Conservation (phyloP, 2,329 filamentous ascomycete genomes). For the Cladosporium halotolerans region DNA sequence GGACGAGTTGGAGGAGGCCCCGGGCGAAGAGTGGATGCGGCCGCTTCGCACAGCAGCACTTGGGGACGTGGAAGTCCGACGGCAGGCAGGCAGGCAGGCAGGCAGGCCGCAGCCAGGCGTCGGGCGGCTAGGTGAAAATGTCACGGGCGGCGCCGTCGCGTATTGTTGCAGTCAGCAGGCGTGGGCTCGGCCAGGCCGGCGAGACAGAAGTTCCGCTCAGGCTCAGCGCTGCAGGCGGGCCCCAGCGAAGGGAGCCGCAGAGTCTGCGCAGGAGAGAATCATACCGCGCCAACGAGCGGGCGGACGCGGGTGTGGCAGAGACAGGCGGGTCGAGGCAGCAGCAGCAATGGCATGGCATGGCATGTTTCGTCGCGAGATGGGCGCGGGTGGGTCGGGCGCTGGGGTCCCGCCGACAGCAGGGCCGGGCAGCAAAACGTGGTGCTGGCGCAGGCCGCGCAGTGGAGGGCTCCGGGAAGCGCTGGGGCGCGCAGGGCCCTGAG, state of each 20-base stretch:
- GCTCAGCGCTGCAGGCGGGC: conserved; percentile 1
- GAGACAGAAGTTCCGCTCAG: neutral
- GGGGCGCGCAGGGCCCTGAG: neutral
- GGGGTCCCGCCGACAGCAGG: conserved; percentile 8
- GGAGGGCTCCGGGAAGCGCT: conserved; percentile 5
- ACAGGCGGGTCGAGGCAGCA: too few species aligned
- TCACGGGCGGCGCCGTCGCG: neutral
- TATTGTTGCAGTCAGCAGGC: conserved; percentile 4
- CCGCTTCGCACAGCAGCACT: too few species aligned
- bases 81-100: too few species aligned
- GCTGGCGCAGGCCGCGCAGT: neutral
- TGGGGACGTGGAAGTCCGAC: too few species aligned
- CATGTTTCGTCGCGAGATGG: neutral
- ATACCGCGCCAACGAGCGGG: neutral
- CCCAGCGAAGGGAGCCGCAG: neutral
- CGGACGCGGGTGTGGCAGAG: too few species aligned
- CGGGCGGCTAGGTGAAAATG: conserved; percentile 8
- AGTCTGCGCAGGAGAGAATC: neutral
- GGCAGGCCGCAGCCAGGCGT: neutral
- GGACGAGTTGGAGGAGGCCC: neutral
- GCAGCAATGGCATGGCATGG: neutral
- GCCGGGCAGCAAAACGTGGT: conserved; percentile 3
- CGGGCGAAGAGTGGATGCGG: too few species aligned
- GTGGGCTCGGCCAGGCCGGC: conserved; percentile 5
- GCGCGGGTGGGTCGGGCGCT: conserved; percentile 1